A percentile compares a stretch with the other conserved stretches of the same genome.
These are phyloP conservation scores for Moesziomyces aphidis DNA, from an alignment of 1,284 basidiomycete genomes.

Conservation along the genomic window DNA sequence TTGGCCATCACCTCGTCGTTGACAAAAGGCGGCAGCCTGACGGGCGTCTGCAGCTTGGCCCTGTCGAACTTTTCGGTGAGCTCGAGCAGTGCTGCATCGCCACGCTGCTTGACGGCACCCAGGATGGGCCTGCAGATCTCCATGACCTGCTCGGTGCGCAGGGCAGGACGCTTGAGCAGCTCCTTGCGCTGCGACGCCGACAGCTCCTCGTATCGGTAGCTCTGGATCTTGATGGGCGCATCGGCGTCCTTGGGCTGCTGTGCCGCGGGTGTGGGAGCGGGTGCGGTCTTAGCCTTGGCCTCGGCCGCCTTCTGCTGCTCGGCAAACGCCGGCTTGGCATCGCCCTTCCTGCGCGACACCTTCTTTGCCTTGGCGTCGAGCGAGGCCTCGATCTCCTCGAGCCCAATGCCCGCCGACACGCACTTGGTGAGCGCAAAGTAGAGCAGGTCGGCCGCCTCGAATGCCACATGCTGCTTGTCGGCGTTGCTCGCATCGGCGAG, in stretches of 20 bases:
- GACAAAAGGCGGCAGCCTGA: constrained; percentile 63
- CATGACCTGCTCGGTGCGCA: constrained; percentile 94
- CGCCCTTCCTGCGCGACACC: constrained; percentile 87
- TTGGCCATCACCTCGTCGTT: constrained; percentile 71
- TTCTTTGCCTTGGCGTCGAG: constrained; percentile 89
- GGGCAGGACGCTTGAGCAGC: constrained; percentile 88
- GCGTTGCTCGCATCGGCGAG: constrained; percentile 84
- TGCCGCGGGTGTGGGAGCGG: constrained; percentile 18
- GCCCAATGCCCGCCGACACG: constrained; percentile 82
- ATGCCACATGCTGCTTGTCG: constrained; percentile 81
- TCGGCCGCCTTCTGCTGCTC: constrained; percentile 65
- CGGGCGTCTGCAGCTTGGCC: constrained; percentile 74
- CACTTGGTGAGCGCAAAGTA: constrained; percentile 95
- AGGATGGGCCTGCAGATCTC: constrained; percentile 95
- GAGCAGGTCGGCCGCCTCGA: constrained; percentile 93
- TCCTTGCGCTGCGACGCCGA: constrained; percentile 74
- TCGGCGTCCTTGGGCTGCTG: constrained; percentile 59
- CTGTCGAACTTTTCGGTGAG: constrained; percentile 95
- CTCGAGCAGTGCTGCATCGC: constrained; percentile 87
- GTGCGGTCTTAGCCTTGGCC: constrained; percentile 31
- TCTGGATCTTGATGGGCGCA: constrained; percentile 70
- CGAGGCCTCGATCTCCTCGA: constrained; percentile 86
- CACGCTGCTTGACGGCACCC: constrained; percentile 82
- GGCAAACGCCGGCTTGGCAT: constrained; percentile 90
- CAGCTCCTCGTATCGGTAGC: constrained; percentile 65